phyloP scores from a whole-genome alignment of 768 basidiomycete species.

The Suillus subaureus region DNA sequence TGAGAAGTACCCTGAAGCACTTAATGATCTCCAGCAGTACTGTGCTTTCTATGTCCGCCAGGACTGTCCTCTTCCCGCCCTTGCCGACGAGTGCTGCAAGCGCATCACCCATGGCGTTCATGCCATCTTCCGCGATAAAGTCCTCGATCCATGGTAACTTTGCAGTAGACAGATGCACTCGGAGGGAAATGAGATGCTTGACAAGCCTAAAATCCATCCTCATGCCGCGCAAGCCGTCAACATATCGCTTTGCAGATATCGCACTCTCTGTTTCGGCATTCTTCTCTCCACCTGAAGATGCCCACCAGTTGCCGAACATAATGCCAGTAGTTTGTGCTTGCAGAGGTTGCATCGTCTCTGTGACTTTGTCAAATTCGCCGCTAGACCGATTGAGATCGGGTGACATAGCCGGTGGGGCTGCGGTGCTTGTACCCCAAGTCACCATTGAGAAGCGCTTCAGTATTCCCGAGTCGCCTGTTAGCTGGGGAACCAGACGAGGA shows the following conservation, averaged over 20 bases:
- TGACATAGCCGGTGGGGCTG: constrained; percentile 38
- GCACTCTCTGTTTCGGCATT: constrained; percentile 37
- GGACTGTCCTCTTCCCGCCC: constrained; percentile 59
- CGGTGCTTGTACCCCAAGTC: constrained; percentile 52
- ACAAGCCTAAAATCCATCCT: constrained; percentile 64
- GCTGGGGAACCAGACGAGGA: constrained; percentile 69
- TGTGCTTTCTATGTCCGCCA: constrained; percentile 66
- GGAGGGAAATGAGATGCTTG: constrained; percentile 79
- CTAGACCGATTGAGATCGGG: constrained; percentile 38
- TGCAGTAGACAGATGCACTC: constrained; percentile 85
- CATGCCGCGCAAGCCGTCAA: constrained; percentile 56
- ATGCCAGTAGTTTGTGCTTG: constrained; percentile 76
- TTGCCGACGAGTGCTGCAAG: constrained; percentile 67
- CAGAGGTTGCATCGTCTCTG: constrained; percentile 37
- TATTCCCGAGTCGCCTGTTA: constrained; percentile 70
- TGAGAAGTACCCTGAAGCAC: constrained; percentile 80
- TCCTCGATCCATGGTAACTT: constrained; percentile 76
- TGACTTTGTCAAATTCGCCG: constrained; percentile 40
- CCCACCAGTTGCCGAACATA: constrained; percentile 78
- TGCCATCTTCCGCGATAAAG: constrained; percentile 66
- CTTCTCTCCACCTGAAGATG: constrained; percentile 59
- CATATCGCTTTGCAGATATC: constrained; percentile 63
- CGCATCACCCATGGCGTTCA: constrained; percentile 60
- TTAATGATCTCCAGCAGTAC: constrained; percentile 75
- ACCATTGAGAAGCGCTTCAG: constrained; percentile 70